Evolutionary conservation across 2,329 filamentous ascomycete species (phyloP), one percentile per base, ranked within the genome.

Genomic region (Ceratocystis destructans): DNA sequence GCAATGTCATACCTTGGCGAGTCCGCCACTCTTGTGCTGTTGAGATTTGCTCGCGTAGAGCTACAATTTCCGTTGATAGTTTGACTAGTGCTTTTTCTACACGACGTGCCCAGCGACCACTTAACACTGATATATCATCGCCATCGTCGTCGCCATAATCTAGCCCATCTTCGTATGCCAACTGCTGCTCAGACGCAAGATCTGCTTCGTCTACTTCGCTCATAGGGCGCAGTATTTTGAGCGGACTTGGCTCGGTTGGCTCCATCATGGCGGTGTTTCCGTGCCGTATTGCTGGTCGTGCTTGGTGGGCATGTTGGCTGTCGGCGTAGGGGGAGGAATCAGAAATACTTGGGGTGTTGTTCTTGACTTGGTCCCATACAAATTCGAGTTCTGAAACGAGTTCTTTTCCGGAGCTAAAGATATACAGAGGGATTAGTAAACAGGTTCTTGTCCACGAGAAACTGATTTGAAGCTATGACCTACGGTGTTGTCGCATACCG

Each of bases 351-450:
- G 87, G 84, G 10, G 84, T 84, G 72, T 93, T 96, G 71, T 87
- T 88, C 75, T 94, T 96, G 71, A 99, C 93, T 75, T 97, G 94
- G 71, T 96, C 91, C 94, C 94, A 99, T 48, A 99, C 93, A 72
- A 97, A 99, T 76, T 99, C 94, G n/a, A 99, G 83, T 75, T 99
- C 94, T 8, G 86, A 82, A 46, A 97, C 92, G 48, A 99, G 81
- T 76, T 96, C 92, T 68, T 87, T 83, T 6, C 90, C 90, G 74
- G 96, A 91, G 62, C 83, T 86, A 70, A 65, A 33, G 33, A n/a
- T 3, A 20, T 25, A 33, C 15, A 46, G 61, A 48, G 1, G 31
- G 20, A 44, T 61, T 41, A 61, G 64, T 44, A 61, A 3, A 50
- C 7, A 15, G 17, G 10, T 5, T 59, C 17, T 20, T 57, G 8